Evolutionary conservation across 176 grass and related monocot genomes (phyloP).

Genomic region (maize (Zea mays)): Zm-B73-REFERENCE-NAM-5.0 NC_050105.1:139267501-139268000

Average conservation of each 20-base stretch:
- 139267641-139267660: constrained; percentile 52
- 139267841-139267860: constrained; percentile 36
- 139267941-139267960: background rate
- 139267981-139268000: constrained; percentile 34
- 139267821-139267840: constrained; percentile 37
- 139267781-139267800: constrained; percentile 34
- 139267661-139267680: constrained; percentile 94
- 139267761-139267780: constrained; percentile 22
- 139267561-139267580: constrained; percentile 93
- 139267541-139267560: constrained; percentile 81
- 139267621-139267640: constrained; percentile 81
- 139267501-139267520: constrained; percentile 72
- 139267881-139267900: background rate
- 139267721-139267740: constrained; percentile 64
- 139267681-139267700: constrained; percentile 89
- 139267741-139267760: constrained; percentile 48
- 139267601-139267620: constrained; percentile 89
- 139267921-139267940: constrained; percentile 41
- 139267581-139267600: constrained; percentile 73
- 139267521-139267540: constrained; percentile 53
- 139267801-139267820: constrained; percentile 22
- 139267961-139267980: background rate
- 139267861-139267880: constrained; percentile 34
- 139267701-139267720: constrained; percentile 77
- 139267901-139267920: constrained; percentile 33